A percentile compares a stretch with the other conserved stretches of the same genome.
Conservation (phyloP, 495 filamentous ascomycete genomes). For the Aspergillus baeticus region DNA sequence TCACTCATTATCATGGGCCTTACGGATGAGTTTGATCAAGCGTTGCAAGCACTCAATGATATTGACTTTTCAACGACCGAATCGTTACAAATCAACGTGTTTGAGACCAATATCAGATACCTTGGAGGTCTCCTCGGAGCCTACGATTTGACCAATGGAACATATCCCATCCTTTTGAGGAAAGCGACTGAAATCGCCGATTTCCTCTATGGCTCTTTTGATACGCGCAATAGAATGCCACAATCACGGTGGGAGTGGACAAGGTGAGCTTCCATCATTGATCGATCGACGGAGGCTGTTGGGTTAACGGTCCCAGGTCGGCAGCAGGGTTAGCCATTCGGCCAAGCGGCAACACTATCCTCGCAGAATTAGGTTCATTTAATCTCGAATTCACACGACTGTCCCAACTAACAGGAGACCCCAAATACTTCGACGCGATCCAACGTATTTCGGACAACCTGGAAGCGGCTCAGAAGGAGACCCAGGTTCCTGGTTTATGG, state of each 20-base stretch:
- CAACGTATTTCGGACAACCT: slow-evolving; percentile 82
- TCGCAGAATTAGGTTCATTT: slow-evolving; percentile 86
- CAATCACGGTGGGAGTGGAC: slow-evolving; percentile 56
- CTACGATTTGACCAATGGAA: slow-evolving; percentile 74
- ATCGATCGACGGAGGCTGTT: not conserved
- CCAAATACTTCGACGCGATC: slow-evolving; percentile 90
- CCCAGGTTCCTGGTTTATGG: slow-evolving; percentile 78
- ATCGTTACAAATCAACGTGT: slow-evolving; percentile 65
- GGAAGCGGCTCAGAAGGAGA: slow-evolving; percentile 67
- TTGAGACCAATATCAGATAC: slow-evolving; percentile 88
- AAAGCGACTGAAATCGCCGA: slow-evolving; percentile 88
- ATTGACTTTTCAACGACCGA: slow-evolving; percentile 56
- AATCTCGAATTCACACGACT: slow-evolving; percentile 92
- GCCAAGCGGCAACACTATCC: slow-evolving; percentile 41
- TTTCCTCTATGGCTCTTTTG: slow-evolving; percentile 86
- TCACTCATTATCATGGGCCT: slow-evolving; percentile 64
- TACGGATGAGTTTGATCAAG: slow-evolving; percentile 57
- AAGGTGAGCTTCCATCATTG: slow-evolving; percentile 22
- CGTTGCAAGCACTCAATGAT: slow-evolving; percentile 49
- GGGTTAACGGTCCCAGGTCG: slow-evolving; percentile 29
- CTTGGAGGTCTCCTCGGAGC: slow-evolving; percentile 81
- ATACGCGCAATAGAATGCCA: slow-evolving; percentile 95
- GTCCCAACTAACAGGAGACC: slow-evolving; percentile 80
- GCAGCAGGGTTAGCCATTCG: slow-evolving; percentile 37
- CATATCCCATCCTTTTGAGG: slow-evolving; percentile 64